A percentile compares a stretch with the other conserved stretches of the same genome.
phyloP scores from a whole-genome alignment of 176 grass and related monocot genomes.

The Phyllostachys edulis region DNA sequence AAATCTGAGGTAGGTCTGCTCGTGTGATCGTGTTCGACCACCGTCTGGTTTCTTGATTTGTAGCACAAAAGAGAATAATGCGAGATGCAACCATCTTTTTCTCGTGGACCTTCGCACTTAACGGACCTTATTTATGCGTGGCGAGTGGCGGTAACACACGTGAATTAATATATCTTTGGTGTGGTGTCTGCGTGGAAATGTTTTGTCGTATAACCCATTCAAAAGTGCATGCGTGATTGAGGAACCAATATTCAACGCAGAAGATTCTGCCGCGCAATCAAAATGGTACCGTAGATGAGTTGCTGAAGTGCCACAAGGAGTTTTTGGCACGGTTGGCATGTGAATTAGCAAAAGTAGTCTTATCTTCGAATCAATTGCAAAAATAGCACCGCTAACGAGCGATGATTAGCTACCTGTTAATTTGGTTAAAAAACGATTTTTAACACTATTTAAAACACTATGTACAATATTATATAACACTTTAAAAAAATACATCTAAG shows the following conservation, averaged over 20 bases:
- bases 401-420: too few relatives aligned
- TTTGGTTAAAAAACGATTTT: too few relatives aligned
- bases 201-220: neutral
- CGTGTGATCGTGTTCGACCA: neutral
- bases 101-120: slow-evolving; percentile 19
- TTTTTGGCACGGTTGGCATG: too few relatives aligned
- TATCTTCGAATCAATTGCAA: too few relatives aligned
- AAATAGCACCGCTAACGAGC: too few relatives aligned
- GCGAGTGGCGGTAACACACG: neutral
- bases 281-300: neutral
- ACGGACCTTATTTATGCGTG: slow-evolving; percentile 18
- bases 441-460: too few relatives aligned
- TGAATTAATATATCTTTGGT: neutral
- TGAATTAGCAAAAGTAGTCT: too few relatives aligned
- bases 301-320: neutral
- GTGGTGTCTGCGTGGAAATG: neutral
- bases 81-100: slow-evolving; percentile 8
- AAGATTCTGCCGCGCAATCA: neutral
- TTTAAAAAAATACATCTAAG: too few relatives aligned
- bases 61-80: slow-evolving; percentile 36
- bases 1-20: neutral
- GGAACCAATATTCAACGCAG: neutral
- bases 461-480: too few relatives aligned
- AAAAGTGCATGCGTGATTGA: neutral
- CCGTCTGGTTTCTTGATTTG: slow-evolving; percentile 12